phyloP scores from a whole-genome alignment of 371 early-diverging fungal genomes.

The Ecytonucleospora hepatopenaei region DNA sequence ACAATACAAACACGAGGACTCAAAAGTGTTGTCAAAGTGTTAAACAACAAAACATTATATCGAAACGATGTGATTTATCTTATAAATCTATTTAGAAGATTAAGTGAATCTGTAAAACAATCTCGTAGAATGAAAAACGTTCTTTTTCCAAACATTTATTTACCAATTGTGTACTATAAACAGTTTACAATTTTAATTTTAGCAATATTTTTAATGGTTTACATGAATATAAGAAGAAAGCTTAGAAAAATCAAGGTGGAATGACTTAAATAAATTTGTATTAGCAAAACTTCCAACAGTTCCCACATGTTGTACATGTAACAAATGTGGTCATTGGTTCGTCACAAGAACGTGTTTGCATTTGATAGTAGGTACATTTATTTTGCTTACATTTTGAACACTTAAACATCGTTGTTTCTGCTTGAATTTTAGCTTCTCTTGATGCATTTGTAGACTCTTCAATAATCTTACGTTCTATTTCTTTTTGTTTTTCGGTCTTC shows the following conservation, averaged over 20 bases:
- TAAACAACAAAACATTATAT: slow-evolving; percentile 47
- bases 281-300: slow-evolving; percentile 40
- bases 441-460: slow-evolving; percentile 47
- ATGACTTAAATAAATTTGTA: too few relatives aligned
- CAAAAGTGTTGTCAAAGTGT: slow-evolving; percentile 76
- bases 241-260: background rate
- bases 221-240: background rate
- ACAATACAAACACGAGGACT: slow-evolving; percentile 63
- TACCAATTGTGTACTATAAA: background rate
- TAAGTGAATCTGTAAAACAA: slow-evolving; percentile 10
- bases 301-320: slow-evolving; percentile 52
- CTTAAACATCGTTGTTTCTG: slow-evolving; percentile 57
- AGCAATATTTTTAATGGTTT: background rate
- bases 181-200: background rate
- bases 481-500: slow-evolving; percentile 50
- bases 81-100: slow-evolving; percentile 27
- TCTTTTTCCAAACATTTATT: background rate
- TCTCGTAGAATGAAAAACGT: background rate
- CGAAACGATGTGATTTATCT: slow-evolving; percentile 27
- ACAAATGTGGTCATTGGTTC: slow-evolving; percentile 59
- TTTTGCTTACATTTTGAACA: slow-evolving; percentile 56
- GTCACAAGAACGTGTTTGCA: slow-evolving; percentile 58
- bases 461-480: slow-evolving; percentile 44
- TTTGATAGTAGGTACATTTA: slow-evolving; percentile 56
- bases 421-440: slow-evolving; percentile 48